Evolutionary conservation across 768 basidiomycete genomes (phyloP).

Genomic region (Lactarius vividus): DNA sequence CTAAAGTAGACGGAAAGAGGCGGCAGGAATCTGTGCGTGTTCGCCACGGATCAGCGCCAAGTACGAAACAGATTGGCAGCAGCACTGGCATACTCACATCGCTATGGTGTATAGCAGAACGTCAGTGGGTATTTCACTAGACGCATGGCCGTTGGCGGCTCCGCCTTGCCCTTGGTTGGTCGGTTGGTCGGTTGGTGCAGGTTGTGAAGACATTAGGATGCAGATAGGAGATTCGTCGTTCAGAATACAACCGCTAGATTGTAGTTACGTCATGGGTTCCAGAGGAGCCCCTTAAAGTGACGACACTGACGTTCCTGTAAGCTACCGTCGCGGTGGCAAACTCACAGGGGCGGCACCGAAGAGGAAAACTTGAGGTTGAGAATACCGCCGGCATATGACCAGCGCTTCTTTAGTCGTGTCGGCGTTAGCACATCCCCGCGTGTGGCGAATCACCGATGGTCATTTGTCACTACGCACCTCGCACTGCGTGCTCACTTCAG

Average conservation of each 20-base stretch:
- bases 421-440: background rate
- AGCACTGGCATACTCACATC: conserved; percentile 28
- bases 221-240: background rate
- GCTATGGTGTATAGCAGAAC: conserved; percentile 36
- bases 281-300: background rate
- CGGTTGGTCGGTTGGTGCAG: no score
- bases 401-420: background rate
- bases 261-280: background rate
- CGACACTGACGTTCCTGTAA: background rate
- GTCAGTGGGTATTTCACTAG: conserved; percentile 29
- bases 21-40: conserved; percentile 33
- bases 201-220: background rate
- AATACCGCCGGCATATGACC: background rate
- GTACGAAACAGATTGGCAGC: background rate
- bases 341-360: background rate
- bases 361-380: background rate
- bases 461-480: background rate
- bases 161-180: no score
- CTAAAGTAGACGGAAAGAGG: conserved; percentile 36
- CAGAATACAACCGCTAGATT: background rate
- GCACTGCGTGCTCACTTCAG: background rate
- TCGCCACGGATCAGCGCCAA: background rate
- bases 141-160: no score
- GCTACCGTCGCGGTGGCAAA: no score
- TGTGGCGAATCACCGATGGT: background rate